These are phyloP conservation scores for Ophidiomyces ophidiicola DNA, from an alignment of 2,329 filamentous ascomycete genomes.

Conservation along the genomic window DNA sequence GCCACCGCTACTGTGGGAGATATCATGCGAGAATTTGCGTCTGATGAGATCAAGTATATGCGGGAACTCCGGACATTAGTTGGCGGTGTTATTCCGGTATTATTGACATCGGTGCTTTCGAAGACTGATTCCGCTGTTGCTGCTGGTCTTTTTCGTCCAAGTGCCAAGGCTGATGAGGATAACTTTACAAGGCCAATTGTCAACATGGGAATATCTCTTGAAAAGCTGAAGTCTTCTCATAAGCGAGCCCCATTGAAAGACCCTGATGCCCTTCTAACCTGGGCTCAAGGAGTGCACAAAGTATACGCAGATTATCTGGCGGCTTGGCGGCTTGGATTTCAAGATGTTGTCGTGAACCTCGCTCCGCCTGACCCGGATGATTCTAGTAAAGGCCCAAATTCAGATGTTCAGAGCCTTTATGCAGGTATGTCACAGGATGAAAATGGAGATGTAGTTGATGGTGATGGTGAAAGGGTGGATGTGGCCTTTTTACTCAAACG, in stretches of 20 bases:
- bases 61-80: constrained; percentile 86
- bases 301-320: constrained; percentile 77
- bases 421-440: constrained; percentile 46
- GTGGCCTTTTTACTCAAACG: constrained; percentile 87
- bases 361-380: constrained; percentile 62
- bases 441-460: constrained; percentile 51
- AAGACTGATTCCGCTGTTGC: constrained; percentile 53
- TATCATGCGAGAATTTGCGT: constrained; percentile 64
- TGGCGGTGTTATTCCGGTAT: constrained; percentile 85
- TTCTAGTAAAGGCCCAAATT: constrained; percentile 25
- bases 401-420: constrained; percentile 40
- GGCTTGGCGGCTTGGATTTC: constrained; percentile 85
- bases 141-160: constrained; percentile 55
- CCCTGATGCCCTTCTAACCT: constrained; percentile 58
- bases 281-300: constrained; percentile 66
- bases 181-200: constrained; percentile 75
- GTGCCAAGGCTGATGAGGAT: constrained; percentile 43
- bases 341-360: constrained; percentile 86
- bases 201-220: constrained; percentile 81
- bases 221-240: constrained; percentile 70
- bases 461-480: constrained; percentile 78
- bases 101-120: constrained; percentile 71
- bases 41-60: constrained; percentile 78
- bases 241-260: constrained; percentile 65
- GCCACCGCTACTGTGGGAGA: constrained; percentile 60